Conservation (phyloP, 2,329 filamentous ascomycete species). For the Rutstroemia sp. region DNA sequence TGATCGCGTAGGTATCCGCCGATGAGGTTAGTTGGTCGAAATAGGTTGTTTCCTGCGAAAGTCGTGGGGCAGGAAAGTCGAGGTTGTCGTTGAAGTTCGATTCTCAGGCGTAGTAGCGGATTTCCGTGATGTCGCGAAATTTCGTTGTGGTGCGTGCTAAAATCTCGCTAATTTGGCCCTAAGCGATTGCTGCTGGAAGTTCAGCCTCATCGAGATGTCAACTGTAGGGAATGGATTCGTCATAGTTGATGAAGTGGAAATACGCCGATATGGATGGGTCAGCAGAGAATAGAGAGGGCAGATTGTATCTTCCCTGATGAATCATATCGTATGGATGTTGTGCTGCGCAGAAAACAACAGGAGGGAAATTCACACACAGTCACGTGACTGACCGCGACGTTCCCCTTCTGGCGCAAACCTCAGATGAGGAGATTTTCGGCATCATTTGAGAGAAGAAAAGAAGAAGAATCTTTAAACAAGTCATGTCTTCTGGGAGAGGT, state of each 20-base stretch:
- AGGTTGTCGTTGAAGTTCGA: slow-evolving; percentile 15
- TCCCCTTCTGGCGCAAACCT: no score
- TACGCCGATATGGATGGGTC: no score
- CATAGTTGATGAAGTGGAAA: no score
- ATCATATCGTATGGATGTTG: no score
- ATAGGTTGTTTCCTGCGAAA: slow-evolving; percentile 17
- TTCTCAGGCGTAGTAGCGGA: not conserved
- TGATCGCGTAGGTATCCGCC: slow-evolving; percentile 21
- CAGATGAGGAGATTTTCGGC: no score
- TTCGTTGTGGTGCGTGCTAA: slow-evolving; percentile 10
- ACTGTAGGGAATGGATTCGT: no score
- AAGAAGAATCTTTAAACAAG: not conserved
- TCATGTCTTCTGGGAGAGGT: not conserved
- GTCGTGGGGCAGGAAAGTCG: slow-evolving; percentile 14
- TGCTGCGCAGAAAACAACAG: no score
- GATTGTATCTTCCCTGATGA: no score
- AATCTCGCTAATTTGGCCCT: slow-evolving; percentile 9
- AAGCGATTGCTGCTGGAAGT: not conserved
- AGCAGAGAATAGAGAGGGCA: no score
- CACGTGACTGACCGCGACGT: no score
- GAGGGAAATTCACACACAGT: no score
- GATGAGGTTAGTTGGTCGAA: slow-evolving; percentile 22
- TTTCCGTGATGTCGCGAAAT: slow-evolving; percentile 7
- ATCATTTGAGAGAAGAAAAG: no score
- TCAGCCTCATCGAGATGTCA: slow-evolving; percentile 1